Conservation (phyloP, 805 yeast genomes). For the Pichia membranifaciens region DNA sequence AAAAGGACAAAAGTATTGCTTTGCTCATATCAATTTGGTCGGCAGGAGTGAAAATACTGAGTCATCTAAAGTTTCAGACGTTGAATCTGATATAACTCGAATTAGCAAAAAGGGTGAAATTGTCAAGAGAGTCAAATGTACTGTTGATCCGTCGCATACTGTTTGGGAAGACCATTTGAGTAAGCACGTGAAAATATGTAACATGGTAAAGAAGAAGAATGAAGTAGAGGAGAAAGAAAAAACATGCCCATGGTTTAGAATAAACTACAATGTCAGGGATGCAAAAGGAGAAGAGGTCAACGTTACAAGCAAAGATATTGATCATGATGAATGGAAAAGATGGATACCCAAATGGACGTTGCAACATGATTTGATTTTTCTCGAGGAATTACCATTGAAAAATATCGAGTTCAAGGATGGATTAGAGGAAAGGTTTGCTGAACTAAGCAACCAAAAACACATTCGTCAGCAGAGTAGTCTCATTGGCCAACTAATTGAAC, state of each 20-base stretch:
- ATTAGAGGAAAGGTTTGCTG: conserved; percentile 39
- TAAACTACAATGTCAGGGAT: conserved; percentile 40
- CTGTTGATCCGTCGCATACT: conserved; percentile 69
- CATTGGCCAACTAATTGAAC: conserved; percentile 55
- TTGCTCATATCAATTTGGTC: conserved; percentile 43
- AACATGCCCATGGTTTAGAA: conserved; percentile 39
- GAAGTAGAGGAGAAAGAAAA: conserved; percentile 30
- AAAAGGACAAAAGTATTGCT: conserved; percentile 46
- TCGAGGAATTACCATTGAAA: conserved; percentile 12
- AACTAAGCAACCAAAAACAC: conserved; percentile 61
- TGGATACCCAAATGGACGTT: conserved; percentile 17
- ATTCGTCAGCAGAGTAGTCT: conserved; percentile 77
- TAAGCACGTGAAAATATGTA: conserved; percentile 59
- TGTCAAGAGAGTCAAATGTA: conserved; percentile 58
- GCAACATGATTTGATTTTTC: conserved; percentile 13
- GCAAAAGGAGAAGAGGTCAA: not conserved
- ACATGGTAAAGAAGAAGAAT: conserved; percentile 32
- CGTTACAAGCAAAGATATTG: conserved; percentile 6
- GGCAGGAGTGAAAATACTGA: not conserved
- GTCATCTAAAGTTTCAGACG: not conserved
- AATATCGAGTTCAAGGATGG: conserved; percentile 27
- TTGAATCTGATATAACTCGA: conserved; percentile 16
- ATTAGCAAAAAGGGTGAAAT: conserved; percentile 22
- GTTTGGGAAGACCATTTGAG: conserved; percentile 56
- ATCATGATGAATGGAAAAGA: conserved; percentile 20